Conservation (phyloP, 768 basidiomycete species). For the Neoboletus brunneissimus region DNA sequence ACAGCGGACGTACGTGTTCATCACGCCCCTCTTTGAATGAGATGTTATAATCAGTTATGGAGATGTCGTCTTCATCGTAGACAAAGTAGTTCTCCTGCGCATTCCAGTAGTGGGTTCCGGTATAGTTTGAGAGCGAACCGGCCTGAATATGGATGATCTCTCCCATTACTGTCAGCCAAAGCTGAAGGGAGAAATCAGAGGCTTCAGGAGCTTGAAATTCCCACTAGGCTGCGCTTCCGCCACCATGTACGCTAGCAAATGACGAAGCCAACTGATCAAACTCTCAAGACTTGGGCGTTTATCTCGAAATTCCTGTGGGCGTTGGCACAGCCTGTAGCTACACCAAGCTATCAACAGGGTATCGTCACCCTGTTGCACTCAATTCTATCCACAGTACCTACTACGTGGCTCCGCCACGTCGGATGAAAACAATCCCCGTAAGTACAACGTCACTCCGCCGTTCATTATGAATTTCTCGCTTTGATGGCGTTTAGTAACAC, state of each 20-base stretch:
- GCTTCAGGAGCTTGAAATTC: neutral
- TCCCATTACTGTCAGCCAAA: slow-evolving; percentile 44
- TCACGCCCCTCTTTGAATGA: slow-evolving; percentile 66
- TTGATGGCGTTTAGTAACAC: neutral
- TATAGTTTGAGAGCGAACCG: slow-evolving; percentile 61
- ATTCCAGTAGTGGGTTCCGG: slow-evolving; percentile 81
- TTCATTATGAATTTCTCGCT: neutral
- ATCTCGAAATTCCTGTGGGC: neutral
- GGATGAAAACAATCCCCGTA: neutral
- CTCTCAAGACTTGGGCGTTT: neutral
- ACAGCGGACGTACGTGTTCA: slow-evolving; percentile 40
- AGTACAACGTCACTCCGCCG: neutral
- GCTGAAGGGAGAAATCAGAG: neutral
- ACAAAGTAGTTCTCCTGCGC: slow-evolving; percentile 69
- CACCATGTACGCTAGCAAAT: neutral
- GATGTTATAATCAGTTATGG: slow-evolving; percentile 48
- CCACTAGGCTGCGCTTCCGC: neutral
- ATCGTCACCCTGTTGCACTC: neutral
- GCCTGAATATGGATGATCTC: slow-evolving; percentile 81
- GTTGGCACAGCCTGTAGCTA: neutral
- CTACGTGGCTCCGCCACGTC: neutral
- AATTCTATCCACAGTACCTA: neutral
- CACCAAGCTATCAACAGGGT: neutral
- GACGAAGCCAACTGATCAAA: neutral
- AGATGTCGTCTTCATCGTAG: slow-evolving; percentile 43